Percentiles rank a stretch among this genome's conserved stretches.
phyloP scores from a whole-genome alignment of 1,284 basidiomycete species.

The Ceratobasidium sp. region DNA sequence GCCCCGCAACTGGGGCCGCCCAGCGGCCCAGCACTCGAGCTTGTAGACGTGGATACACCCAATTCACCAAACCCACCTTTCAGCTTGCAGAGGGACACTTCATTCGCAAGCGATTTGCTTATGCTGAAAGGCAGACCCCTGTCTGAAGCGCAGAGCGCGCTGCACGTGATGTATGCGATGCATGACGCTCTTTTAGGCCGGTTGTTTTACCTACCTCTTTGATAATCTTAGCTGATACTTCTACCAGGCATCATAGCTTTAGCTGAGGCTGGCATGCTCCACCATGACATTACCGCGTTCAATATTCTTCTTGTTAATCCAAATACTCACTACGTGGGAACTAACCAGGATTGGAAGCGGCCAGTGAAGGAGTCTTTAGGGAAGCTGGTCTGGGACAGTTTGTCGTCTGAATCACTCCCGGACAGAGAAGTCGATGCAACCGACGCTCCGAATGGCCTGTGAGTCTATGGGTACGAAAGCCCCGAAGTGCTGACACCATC shows the following conservation, averaged over 20 bases:
- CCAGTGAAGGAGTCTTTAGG: neutral
- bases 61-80: neutral
- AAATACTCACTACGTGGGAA: neutral
- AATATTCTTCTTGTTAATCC: conserved; percentile 2
- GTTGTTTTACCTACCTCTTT: too few species aligned
- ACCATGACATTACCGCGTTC: neutral
- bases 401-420: neutral
- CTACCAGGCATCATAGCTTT: neutral
- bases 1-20: neutral
- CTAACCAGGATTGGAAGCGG: neutral
- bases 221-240: neutral
- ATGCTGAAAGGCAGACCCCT: conserved; percentile 1
- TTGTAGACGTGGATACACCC: neutral
- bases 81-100: neutral
- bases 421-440: neutral
- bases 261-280: neutral
- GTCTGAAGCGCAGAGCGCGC: neutral
- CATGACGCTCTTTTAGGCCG: conserved; percentile 4
- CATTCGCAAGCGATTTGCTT: neutral
- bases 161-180: neutral
- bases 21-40: neutral
- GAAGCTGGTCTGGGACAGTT: neutral
- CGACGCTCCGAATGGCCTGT: neutral
- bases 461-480: too few species aligned
- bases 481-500: neutral